A percentile compares a stretch with the other conserved stretches of the same genome.
These are phyloP conservation scores for Teratosphaeria destructans DNA, from an alignment of 2,329 filamentous ascomycete species.

Conservation along the genomic window DNA sequence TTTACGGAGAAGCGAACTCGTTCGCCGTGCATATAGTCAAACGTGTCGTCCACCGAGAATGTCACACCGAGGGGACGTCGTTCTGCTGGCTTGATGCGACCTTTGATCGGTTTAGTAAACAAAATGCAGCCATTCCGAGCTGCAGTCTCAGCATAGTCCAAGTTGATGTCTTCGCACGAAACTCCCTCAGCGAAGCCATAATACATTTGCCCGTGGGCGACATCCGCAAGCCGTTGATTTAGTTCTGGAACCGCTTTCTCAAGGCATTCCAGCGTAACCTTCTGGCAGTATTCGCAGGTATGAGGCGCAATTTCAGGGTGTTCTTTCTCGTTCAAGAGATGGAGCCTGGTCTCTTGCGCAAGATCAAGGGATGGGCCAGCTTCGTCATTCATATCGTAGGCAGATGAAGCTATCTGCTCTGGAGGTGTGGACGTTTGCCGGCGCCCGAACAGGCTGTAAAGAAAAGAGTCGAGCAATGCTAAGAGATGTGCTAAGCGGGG, in stretches of 20 bases:
- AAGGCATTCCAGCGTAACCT: not conserved
- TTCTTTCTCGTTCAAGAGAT: not conserved
- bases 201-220: too few species aligned
- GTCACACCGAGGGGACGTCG: too few species aligned
- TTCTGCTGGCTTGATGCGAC: too few species aligned
- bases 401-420: not conserved
- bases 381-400: not conserved
- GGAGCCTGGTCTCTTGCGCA: not conserved
- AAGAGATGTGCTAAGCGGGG: too few species aligned
- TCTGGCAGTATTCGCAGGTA: not conserved
- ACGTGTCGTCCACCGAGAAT: too few species aligned
- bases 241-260: not conserved
- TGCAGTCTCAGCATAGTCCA: not conserved
- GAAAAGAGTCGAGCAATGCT: too few species aligned
- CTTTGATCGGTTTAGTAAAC: not conserved
- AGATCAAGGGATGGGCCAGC: not conserved
- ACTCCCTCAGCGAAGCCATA: too few species aligned
- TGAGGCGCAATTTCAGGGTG: not conserved
- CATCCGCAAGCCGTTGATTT: too few species aligned
- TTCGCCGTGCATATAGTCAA: too few species aligned
- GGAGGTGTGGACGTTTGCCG: too few species aligned
- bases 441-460: too few species aligned
- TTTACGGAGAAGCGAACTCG: too few species aligned
- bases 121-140: not conserved
- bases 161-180: not conserved